A percentile compares a stretch with the other conserved stretches of the same genome.
phyloP scores from a whole-genome alignment of 2,329 filamentous ascomycete species.

The Fusarium torreyae region DNA sequence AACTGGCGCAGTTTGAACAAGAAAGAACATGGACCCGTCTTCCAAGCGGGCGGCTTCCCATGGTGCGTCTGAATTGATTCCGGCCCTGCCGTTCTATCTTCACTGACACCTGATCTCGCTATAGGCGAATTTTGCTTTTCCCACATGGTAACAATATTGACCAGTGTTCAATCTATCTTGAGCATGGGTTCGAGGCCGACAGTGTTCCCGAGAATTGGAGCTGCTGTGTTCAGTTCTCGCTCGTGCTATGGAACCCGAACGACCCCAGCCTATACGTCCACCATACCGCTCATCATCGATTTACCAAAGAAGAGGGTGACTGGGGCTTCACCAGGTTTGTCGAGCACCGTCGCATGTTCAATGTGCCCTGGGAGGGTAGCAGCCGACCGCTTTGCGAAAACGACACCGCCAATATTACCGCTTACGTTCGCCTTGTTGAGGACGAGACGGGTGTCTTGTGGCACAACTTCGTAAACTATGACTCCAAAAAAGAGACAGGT shows the following conservation, averaged over 20 bases:
- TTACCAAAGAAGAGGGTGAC: conserved; percentile 95
- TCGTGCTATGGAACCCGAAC: conserved; percentile 94
- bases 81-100: conserved; percentile 49
- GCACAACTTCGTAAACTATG: conserved; percentile 95
- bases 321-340: conserved; percentile 99
- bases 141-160: conserved; percentile 96
- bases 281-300: conserved; percentile 91
- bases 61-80: conserved; percentile 69
- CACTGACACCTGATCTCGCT: conserved; percentile 37
- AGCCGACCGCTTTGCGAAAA: conserved; percentile 82
- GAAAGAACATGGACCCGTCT: conserved; percentile 89
- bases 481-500: conserved; percentile 99
- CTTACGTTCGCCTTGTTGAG: conserved; percentile 85
- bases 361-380: conserved; percentile 79
- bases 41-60: conserved; percentile 87
- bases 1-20: conserved; percentile 83
- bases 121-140: conserved; percentile 93
- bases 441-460: conserved; percentile 91
- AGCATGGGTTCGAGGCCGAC: conserved; percentile 87
- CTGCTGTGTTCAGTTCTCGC: conserved; percentile 93
- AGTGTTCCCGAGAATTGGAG: conserved; percentile 93
- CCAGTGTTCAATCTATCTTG: conserved; percentile 93
- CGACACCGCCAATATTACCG: conserved; percentile 83
- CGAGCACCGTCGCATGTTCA: conserved; percentile 89
- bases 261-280: conserved; percentile 89